Evolutionary conservation across 176 grass and related monocot genomes (phyloP).

Genomic region (Tillandsia leiboldiana): DNA sequence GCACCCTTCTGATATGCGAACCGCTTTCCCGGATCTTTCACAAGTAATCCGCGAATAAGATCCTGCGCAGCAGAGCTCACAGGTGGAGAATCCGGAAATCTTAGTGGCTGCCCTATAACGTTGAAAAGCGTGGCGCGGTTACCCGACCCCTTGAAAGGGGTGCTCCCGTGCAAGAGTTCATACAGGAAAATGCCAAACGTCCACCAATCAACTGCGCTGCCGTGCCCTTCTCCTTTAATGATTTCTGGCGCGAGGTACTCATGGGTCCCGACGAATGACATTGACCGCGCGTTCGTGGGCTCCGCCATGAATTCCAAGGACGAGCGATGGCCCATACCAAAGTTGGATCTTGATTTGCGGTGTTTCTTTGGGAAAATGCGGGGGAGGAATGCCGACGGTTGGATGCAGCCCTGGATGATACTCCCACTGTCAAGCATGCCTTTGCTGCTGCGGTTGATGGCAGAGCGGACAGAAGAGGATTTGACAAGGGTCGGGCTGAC

Average conservation of each 20-base stretch:
- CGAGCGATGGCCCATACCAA: background rate
- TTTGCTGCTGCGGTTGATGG: background rate
- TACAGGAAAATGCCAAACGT: conserved; percentile 85
- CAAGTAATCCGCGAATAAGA: conserved; percentile 69
- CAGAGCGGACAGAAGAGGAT: conserved; percentile 39
- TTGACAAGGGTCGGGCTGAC: conserved; percentile 72
- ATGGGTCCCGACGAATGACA: conserved; percentile 90
- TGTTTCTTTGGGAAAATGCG: conserved; percentile 43
- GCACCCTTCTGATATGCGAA: conserved; percentile 64
- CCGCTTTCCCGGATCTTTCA: conserved; percentile 64
- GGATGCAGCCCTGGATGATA: conserved; percentile 46
- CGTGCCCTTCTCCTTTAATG: conserved; percentile 79
- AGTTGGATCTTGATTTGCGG: conserved; percentile 22
- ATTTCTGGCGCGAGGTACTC: conserved; percentile 90
- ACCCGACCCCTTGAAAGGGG: conserved; percentile 84
- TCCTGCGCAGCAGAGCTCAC: conserved; percentile 61
- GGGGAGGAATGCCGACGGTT: conserved; percentile 46
- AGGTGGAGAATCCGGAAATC: conserved; percentile 54
- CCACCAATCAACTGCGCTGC: conserved; percentile 95
- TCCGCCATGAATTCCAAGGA: conserved; percentile 75
- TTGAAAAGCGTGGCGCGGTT: conserved; percentile 88
- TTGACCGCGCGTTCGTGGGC: conserved; percentile 62
- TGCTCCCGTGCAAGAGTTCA: conserved; percentile 71
- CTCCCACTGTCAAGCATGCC: conserved; percentile 24
- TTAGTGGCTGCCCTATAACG: conserved; percentile 74